Evolutionary conservation across 2,329 filamentous ascomycete species (phyloP).

Genomic region (Passalora sequoiae): DNA sequence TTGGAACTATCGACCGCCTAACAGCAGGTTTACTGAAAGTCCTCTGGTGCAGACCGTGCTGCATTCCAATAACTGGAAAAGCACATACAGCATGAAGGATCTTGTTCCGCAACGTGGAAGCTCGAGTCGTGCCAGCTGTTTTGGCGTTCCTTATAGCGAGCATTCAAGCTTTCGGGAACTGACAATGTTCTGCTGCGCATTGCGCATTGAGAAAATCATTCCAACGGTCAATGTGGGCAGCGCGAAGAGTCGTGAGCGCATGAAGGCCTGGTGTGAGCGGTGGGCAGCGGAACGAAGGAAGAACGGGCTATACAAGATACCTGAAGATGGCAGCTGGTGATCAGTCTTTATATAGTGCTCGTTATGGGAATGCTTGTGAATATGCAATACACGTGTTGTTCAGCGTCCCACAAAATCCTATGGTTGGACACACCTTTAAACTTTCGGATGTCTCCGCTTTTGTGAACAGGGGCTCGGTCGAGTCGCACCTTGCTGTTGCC

Average conservation of each 20-base stretch:
- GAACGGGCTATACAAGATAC: constrained; percentile 51
- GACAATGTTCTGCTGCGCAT: constrained; percentile 82
- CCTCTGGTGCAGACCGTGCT: constrained; percentile 61
- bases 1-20: constrained; percentile 82
- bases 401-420: too few species aligned
- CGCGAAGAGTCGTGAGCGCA: constrained; percentile 57
- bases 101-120: constrained; percentile 78
- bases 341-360: neutral
- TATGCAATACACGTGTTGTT: too few species aligned
- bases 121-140: constrained; percentile 76
- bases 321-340: constrained; percentile 31
- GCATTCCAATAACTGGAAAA: constrained; percentile 68
- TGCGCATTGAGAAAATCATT: constrained; percentile 83
- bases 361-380: too few species aligned
- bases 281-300: constrained; percentile 60
- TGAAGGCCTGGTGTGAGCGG: constrained; percentile 62
- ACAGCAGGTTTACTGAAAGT: constrained; percentile 56
- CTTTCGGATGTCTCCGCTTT: too few species aligned
- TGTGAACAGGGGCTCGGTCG: too few species aligned
- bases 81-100: constrained; percentile 64
- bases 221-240: constrained; percentile 86
- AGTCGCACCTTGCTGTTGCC: too few species aligned
- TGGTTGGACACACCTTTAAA: too few species aligned
- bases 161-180: constrained; percentile 93
- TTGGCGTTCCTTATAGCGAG: constrained; percentile 92